Evolutionary conservation across 805 yeast species (phyloP).

Genomic region (Ogataea kodamae): DNA sequence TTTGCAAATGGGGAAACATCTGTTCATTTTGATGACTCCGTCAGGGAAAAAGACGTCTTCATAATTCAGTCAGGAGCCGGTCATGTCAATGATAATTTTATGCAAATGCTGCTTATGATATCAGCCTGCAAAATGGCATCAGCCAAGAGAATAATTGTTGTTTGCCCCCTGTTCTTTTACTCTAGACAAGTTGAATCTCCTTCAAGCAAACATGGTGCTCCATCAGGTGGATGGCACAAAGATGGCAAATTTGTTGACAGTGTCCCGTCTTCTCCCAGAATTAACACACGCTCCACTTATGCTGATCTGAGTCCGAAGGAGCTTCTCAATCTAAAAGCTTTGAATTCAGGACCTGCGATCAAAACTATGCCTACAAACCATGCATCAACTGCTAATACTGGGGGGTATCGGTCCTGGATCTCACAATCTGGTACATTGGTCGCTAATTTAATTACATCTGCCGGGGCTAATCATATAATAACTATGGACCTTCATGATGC

Average conservation of each 20-base stretch:
- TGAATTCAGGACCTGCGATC: slow-evolving; percentile 7
- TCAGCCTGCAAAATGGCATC: slow-evolving; percentile 93
- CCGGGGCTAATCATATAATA: slow-evolving; percentile 95
- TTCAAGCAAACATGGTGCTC: slow-evolving; percentile 73
- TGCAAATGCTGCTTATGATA: slow-evolving; percentile 77
- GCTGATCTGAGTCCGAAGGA: slow-evolving; percentile 16
- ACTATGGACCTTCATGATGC: slow-evolving; percentile 99
- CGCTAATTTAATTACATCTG: slow-evolving; percentile 80
- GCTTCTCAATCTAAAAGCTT: slow-evolving; percentile 6
- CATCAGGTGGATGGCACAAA: slow-evolving; percentile 38
- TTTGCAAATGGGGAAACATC: slow-evolving; percentile 93
- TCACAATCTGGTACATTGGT: slow-evolving; percentile 92
- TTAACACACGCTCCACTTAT: slow-evolving; percentile 30
- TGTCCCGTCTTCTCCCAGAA: slow-evolving; percentile 46
- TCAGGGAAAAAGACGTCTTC: slow-evolving; percentile 93
- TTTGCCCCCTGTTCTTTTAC: slow-evolving; percentile 90
- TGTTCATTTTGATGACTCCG: slow-evolving; percentile 80
- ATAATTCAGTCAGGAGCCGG: slow-evolving; percentile 87
- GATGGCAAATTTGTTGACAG: slow-evolving; percentile 33
- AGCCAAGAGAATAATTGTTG: slow-evolving; percentile 85
- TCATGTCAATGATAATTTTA: slow-evolving; percentile 79
- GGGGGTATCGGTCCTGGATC: slow-evolving; percentile 84
- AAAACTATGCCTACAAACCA: slow-evolving; percentile 21
- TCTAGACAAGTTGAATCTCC: slow-evolving; percentile 96
- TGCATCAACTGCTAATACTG: slow-evolving; percentile 42